Conservation (phyloP, 805 yeast species). For the Torulaspora indica region DNA sequence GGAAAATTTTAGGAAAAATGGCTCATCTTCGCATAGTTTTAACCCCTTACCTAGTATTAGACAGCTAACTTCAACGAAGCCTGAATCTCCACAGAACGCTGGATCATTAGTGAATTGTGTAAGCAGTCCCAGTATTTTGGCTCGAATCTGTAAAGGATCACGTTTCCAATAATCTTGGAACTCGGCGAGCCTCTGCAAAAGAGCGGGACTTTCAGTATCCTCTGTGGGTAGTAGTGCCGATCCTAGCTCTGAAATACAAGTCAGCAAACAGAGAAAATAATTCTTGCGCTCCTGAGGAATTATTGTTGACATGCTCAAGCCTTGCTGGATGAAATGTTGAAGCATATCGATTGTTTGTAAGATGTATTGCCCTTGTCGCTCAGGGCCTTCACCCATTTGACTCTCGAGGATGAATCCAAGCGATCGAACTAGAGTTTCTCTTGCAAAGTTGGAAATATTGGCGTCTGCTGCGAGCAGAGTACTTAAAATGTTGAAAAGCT, state of each 20-base stretch:
- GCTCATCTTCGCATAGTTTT: slow-evolving; percentile 28
- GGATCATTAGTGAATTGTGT: slow-evolving; percentile 37
- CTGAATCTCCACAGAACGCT: slow-evolving; percentile 40
- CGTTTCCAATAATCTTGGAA: slow-evolving; percentile 44
- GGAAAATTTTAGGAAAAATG: slow-evolving; percentile 30
- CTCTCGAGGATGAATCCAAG: slow-evolving; percentile 60
- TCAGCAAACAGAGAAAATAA: slow-evolving; percentile 52
- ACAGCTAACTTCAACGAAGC: slow-evolving; percentile 60
- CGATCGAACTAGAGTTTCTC: slow-evolving; percentile 55
- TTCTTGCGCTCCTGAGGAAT: slow-evolving; percentile 36
- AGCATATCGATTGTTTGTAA: slow-evolving; percentile 36
- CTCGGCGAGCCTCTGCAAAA: slow-evolving; percentile 20
- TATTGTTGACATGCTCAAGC: slow-evolving; percentile 7
- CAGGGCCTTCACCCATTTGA: slow-evolving; percentile 41
- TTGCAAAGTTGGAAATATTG: slow-evolving; percentile 30
- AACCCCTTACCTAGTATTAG: slow-evolving; percentile 44
- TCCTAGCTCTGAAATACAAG: slow-evolving; percentile 66
- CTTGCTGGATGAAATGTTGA: slow-evolving; percentile 18
- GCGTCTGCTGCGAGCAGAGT: slow-evolving; percentile 29
- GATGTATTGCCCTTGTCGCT: slow-evolving; percentile 39
- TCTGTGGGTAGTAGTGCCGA: slow-evolving; percentile 62
- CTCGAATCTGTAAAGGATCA: slow-evolving; percentile 47
- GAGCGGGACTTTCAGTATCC: slow-evolving; percentile 32
- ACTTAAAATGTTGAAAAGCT: slow-evolving; percentile 33
- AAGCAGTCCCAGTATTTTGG: slow-evolving; percentile 41